phyloP scores from a whole-genome alignment of 2,329 filamentous ascomycete species.

The Gnomoniopsis smithogilvyi region DNA sequence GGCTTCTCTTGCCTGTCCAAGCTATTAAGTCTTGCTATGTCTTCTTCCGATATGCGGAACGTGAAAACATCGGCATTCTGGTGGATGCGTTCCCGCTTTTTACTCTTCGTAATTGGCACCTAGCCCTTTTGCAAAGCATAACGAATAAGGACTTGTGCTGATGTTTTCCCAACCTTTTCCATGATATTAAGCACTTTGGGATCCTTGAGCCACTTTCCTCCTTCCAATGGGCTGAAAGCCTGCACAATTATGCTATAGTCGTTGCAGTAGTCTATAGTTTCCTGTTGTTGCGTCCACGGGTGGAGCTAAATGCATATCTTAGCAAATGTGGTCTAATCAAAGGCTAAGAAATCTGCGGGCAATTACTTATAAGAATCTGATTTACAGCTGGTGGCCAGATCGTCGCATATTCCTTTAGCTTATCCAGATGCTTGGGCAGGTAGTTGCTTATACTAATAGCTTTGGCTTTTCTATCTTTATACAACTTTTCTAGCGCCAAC shows the following conservation, averaged over 20 bases:
- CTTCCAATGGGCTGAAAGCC: constrained; percentile 52
- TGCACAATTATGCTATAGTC: constrained; percentile 48
- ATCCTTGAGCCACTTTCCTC: constrained; percentile 61
- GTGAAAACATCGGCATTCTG: constrained; percentile 59
- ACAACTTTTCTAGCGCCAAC: constrained; percentile 3
- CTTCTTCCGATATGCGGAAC: constrained; percentile 53
- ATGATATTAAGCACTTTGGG: constrained; percentile 53
- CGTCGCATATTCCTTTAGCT: constrained; percentile 2
- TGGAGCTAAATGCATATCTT: constrained; percentile 41
- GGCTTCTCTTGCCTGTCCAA: background rate
- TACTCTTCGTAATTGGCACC: constrained; percentile 67
- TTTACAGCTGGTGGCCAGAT: constrained; percentile 12
- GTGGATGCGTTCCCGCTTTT: constrained; percentile 54
- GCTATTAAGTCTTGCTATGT: constrained; percentile 43
- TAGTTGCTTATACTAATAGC: constrained; percentile 8
- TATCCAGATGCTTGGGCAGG: constrained; percentile 4
- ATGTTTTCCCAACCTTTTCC: constrained; percentile 55
- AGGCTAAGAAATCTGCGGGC: too few relatives aligned
- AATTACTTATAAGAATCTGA: background rate
- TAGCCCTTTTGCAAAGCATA: constrained; percentile 69
- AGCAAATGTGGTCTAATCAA: background rate
- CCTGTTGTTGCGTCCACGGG: constrained; percentile 62
- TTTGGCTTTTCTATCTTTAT: background rate
- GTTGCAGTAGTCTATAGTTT: constrained; percentile 53
- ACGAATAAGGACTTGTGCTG: constrained; percentile 65